Conservation (phyloP, 257 asterid species). For the Solanum peruvianum region DNA sequence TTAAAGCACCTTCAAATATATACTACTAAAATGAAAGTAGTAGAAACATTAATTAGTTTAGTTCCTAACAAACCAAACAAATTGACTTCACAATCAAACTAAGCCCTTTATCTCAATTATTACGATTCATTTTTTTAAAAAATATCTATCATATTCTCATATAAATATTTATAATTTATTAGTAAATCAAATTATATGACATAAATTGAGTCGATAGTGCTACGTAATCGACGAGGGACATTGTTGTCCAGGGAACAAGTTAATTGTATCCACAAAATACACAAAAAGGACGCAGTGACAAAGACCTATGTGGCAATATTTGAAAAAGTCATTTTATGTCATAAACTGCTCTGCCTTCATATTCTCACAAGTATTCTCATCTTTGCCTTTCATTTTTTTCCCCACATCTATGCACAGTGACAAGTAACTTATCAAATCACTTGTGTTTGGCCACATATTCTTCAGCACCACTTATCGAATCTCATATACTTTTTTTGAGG, state of each 20-base stretch:
- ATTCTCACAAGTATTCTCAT: constrained; percentile 11
- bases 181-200: too few species aligned
- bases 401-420: background rate
- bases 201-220: background rate
- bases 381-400: background rate
- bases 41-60: background rate
- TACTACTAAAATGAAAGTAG: background rate
- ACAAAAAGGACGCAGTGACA: constrained; percentile 13
- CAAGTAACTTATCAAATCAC: background rate
- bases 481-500: constrained; percentile 3
- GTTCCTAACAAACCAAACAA: background rate
- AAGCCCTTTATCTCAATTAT: fast-evolving
- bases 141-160: too few species aligned
- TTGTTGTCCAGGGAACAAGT: background rate
- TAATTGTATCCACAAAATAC: background rate
- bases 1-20: background rate
- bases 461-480: background rate
- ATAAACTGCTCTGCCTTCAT: constrained; percentile 9
- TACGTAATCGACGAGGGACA: background rate
- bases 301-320: constrained; percentile 17
- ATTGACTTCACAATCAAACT: background rate
- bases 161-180: too few species aligned
- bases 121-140: fast-evolving
- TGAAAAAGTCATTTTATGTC: constrained; percentile 11
- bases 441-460: background rate